phyloP scores from a whole-genome alignment of 495 filamentous ascomycete species.

The Hypoxylon fuscum region DNA sequence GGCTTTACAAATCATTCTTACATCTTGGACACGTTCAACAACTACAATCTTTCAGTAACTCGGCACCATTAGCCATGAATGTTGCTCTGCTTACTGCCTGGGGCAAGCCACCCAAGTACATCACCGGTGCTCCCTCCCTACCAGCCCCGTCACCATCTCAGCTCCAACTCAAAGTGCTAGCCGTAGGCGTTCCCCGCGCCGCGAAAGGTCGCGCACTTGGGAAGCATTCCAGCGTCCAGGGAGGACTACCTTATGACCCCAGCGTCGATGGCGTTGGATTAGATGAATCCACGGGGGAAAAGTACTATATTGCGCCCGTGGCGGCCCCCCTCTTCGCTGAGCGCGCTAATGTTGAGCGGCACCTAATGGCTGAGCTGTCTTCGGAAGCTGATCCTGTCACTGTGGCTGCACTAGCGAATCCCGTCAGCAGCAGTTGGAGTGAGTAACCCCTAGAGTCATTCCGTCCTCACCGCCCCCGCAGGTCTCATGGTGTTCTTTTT shows the following conservation, averaged over 20 bases:
- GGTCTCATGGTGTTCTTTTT: no score
- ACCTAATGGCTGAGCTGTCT: conserved; percentile 34
- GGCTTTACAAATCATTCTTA: no score
- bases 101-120: conserved; percentile 19
- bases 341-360: conserved; percentile 45
- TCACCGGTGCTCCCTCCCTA: neutral
- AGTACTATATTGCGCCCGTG: conserved; percentile 15
- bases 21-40: no score
- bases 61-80: no score
- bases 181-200: conserved; percentile 19
- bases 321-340: conserved; percentile 38
- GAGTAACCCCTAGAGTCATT: no score
- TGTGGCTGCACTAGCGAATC: conserved; percentile 54
- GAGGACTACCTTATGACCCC: conserved; percentile 16
- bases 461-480: no score
- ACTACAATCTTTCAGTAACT: no score
- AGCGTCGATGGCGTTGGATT: conserved; percentile 22
- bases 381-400: conserved; percentile 47
- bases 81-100: conserved; percentile 15
- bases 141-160: conserved; percentile 23
- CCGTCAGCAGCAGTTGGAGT: conserved; percentile 52
- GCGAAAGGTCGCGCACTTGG: conserved; percentile 12
- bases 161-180: conserved; percentile 25
- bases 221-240: conserved; percentile 9
- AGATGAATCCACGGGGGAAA: conserved; percentile 17